Conservation (phyloP, 208 protist species). For the Acanthamoeba sp. region DNA sequence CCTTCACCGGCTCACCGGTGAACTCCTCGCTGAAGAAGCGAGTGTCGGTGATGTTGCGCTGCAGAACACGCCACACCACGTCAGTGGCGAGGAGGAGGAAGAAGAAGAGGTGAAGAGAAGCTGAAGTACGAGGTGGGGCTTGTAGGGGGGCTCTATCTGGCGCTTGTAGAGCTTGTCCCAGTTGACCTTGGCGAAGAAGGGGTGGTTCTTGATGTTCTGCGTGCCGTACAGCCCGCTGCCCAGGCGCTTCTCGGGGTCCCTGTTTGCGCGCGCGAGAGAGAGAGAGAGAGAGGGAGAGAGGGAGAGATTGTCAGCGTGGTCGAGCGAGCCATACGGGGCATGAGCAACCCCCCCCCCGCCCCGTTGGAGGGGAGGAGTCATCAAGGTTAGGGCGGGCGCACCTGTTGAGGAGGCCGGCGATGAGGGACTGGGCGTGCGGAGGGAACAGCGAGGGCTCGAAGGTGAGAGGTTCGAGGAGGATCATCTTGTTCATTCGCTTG, state of each 20-base stretch:
- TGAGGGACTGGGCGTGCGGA: slow-evolving; percentile 79
- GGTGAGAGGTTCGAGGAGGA: slow-evolving; percentile 53
- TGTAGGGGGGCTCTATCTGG: slow-evolving; percentile 84
- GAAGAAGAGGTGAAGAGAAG: neutral
- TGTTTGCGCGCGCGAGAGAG: too few relatives aligned
- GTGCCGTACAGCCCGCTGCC: slow-evolving; percentile 72
- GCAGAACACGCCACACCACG: neutral
- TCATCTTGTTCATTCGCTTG: slow-evolving; percentile 64
- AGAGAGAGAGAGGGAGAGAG: neutral
- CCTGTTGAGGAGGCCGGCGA: slow-evolving; percentile 72
- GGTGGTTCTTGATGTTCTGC: slow-evolving; percentile 85
- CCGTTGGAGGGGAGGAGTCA: neutral
- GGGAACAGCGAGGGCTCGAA: slow-evolving; percentile 69
- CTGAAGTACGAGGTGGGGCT: slow-evolving; percentile 74
- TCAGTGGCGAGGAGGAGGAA: neutral
- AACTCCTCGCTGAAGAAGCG: slow-evolving; percentile 72
- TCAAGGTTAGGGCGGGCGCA: neutral
- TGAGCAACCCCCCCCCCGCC: too few relatives aligned
- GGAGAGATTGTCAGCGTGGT: slow-evolving; percentile 78
- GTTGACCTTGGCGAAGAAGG: slow-evolving; percentile 85
- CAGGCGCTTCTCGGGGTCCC: slow-evolving; percentile 78
- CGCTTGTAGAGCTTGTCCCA: slow-evolving; percentile 84
- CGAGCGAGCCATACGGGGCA: too few relatives aligned
- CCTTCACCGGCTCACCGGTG: slow-evolving; percentile 49
- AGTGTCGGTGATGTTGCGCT: slow-evolving; percentile 55